Percentiles rank a stretch among this genome's conserved stretches.
These are phyloP conservation scores for Mycena maculata DNA, from an alignment of 768 basidiomycete genomes.

Conservation along the genomic window DNA sequence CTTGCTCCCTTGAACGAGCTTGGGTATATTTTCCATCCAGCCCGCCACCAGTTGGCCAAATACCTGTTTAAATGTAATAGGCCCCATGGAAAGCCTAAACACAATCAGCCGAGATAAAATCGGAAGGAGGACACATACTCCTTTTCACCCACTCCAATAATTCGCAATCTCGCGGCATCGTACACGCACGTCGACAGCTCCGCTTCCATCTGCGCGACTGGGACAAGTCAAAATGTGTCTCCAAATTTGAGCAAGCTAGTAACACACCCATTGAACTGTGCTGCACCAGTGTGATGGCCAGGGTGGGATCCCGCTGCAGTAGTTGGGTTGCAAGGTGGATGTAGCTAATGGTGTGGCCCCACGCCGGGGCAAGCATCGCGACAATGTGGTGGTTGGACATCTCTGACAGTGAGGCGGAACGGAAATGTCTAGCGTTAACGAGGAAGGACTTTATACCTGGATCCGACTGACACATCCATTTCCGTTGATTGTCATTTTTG, in stretches of 20 bases:
- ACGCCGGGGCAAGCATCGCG: slow-evolving; percentile 13
- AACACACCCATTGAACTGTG: slow-evolving; percentile 22
- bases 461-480: too few relatives aligned
- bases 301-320: slow-evolving; percentile 9
- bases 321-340: slow-evolving; percentile 12
- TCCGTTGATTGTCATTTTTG: too few relatives aligned
- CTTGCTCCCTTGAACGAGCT: slow-evolving; percentile 2
- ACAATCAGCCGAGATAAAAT: not conserved
- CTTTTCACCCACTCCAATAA: slow-evolving; percentile 15
- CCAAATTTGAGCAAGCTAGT: not conserved
- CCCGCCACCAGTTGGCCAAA: slow-evolving; percentile 13
- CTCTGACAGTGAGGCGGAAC: too few relatives aligned
- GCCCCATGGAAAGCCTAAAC: not conserved
- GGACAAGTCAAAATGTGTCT: not conserved
- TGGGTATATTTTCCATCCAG: slow-evolving; percentile 7
- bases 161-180: slow-evolving; percentile 18
- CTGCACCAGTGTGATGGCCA: slow-evolving; percentile 25
- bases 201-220: slow-evolving; percentile 22
- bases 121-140: slow-evolving; percentile 3
- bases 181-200: slow-evolving; percentile 13
- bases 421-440: too few relatives aligned
- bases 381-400: slow-evolving; percentile 24
- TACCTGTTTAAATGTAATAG: not conserved
- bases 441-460: too few relatives aligned
- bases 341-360: slow-evolving; percentile 21